These are phyloP conservation scores for Leccinum imitatum DNA, from an alignment of 768 basidiomycete genomes.

Conservation along the genomic window DNA sequence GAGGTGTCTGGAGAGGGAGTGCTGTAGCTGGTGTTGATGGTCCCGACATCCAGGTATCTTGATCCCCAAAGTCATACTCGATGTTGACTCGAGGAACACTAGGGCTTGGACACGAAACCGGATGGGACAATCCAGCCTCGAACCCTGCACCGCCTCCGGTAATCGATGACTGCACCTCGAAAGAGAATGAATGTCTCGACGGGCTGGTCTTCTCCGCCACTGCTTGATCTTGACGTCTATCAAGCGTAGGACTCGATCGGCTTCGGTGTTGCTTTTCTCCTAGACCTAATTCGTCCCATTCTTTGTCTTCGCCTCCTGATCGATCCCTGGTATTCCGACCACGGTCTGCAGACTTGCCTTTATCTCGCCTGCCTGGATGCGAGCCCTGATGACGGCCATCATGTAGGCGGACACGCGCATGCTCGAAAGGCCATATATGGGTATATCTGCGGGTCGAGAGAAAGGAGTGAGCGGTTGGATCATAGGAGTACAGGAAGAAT, in stretches of 20 bases:
- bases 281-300: conserved; percentile 1
- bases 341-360: conserved; percentile 17
- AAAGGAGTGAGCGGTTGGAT: conserved; percentile 7
- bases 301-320: conserved; percentile 4
- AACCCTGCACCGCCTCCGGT: neutral
- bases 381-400: conserved; percentile 36
- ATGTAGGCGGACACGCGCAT: conserved; percentile 79
- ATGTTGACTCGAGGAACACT: conserved; percentile 22
- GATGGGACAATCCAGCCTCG: neutral
- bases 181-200: conserved; percentile 11
- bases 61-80: conserved; percentile 24
- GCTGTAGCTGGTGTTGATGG: conserved; percentile 24
- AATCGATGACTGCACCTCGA: conserved; percentile 7
- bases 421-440: conserved; percentile 98
- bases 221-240: conserved; percentile 1
- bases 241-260: conserved; percentile 20
- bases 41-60: conserved; percentile 21
- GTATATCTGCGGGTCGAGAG: conserved; percentile 60
- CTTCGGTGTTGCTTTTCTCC: conserved; percentile 18
- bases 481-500: neutral
- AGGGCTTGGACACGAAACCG: neutral
- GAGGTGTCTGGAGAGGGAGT: conserved; percentile 21
- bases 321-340: conserved; percentile 15
- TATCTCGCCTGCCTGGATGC: conserved; percentile 25
- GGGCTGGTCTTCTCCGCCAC: neutral